Base-by-base conservation (phyloP, 768 basidiomycete genomes). In the Trametes cingulata region DNA sequence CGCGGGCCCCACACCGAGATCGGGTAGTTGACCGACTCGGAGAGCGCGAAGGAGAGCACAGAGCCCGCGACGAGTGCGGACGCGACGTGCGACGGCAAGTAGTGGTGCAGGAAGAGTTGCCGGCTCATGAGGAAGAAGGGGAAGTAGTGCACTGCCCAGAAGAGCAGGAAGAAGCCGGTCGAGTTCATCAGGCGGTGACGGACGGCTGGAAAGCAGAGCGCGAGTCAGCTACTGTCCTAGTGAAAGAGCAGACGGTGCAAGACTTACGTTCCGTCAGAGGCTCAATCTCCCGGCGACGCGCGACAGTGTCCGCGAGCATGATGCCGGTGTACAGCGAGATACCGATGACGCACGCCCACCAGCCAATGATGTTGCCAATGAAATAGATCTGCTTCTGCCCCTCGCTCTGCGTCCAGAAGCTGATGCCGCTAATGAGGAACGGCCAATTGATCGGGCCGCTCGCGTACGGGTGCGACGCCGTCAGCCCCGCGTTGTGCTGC, bases 41-140 rank as follows among this genome's bases (percentile, higher is more conserved):
- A 91, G 50, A 95, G 74, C 58, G 96, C 81, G 71, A 95, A 98
- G 76, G 90, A 91, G 67, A 98, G 79, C 17, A 97, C 90, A 6
- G 93, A 84, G 42, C 97, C 97, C 40, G 96, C 94, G 58, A 98
- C 85, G 58, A 98, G 80, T 13, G 94, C 89, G 14, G 93, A 95
- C 13, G 91, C 88, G 41, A 99, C 81, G 71, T 99, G 97, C 0
- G 96, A 96, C 14, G 96, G 96, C 3, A 99, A 87, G 73, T 99
- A 99, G 73, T 97, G 95, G 72, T 99, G 97, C 24, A 99, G 78
- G 82, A 99, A 99, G 42, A 95, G 81, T 69, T 99, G 97, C 39
- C 97, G 91, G 69, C 83, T 89, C 93, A 99, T 96, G 25, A 98
- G 81, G 87, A 93, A 99, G 83, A 98, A 99, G 6, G 97, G 97